These are phyloP conservation scores for sunflower (Helianthus annuus) DNA, from an alignment of 129 eudicot species.

Conservation along the genomic window HanXRQr2.0-SUNRISE NC_035441.2:135711003-135711502, in stretches of 20 bases:
- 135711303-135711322: slow-evolving; percentile 59
- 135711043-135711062: slow-evolving; percentile 20
- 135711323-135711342: slow-evolving; percentile 53
- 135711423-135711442: slow-evolving; percentile 72
- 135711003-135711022: not conserved
- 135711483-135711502: slow-evolving; percentile 57
- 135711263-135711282: slow-evolving; percentile 45
- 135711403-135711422: slow-evolving; percentile 59
- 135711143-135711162: not conserved
- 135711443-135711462: slow-evolving; percentile 57
- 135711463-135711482: slow-evolving; percentile 46
- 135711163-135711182: slow-evolving; percentile 1
- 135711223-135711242: slow-evolving; percentile 12
- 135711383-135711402: slow-evolving; percentile 48
- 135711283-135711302: slow-evolving; percentile 48
- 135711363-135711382: slow-evolving; percentile 45
- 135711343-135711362: slow-evolving; percentile 70
- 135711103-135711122: not conserved
- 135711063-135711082: slow-evolving; percentile 13
- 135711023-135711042: not conserved
- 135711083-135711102: not conserved
- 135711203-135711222: slow-evolving; percentile 10
- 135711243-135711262: slow-evolving; percentile 51
- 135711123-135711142: slow-evolving; percentile 10
- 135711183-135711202: slow-evolving; percentile 15